These are phyloP conservation scores for Tricholoma hemisulphureum DNA, from an alignment of 768 basidiomycete genomes.

Conservation along the genomic window DNA sequence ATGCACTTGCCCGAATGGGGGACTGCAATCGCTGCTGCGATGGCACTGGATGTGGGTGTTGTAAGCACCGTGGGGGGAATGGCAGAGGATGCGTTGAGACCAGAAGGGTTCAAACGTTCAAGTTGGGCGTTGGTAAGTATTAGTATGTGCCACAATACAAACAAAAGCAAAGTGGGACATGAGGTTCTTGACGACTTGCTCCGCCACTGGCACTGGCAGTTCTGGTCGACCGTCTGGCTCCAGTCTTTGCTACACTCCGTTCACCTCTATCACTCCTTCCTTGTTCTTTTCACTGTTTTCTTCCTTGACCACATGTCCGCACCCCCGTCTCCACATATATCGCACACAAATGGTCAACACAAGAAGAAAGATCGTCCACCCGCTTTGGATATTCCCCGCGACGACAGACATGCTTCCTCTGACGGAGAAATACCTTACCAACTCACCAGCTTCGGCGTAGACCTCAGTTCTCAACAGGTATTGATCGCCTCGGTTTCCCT, in stretches of 20 bases:
- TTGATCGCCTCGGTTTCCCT: constrained; percentile 14
- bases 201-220: constrained; percentile 10
- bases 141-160: constrained; percentile 27
- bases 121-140: constrained; percentile 7
- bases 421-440: constrained; percentile 41
- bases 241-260: constrained; percentile 12
- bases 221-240: constrained; percentile 14
- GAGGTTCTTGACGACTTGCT: constrained; percentile 28
- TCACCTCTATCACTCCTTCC: constrained; percentile 24
- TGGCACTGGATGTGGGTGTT: too few relatives aligned
- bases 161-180: constrained; percentile 39
- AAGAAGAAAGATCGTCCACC: constrained; percentile 53
- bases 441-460: constrained; percentile 26
- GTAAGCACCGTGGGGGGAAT: too few relatives aligned
- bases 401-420: constrained; percentile 34
- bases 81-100: too few relatives aligned
- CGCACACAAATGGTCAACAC: constrained; percentile 34
- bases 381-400: constrained; percentile 46
- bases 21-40: too few relatives aligned
- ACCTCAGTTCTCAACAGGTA: constrained; percentile 33
- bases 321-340: constrained; percentile 38
- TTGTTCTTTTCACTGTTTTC: constrained; percentile 22
- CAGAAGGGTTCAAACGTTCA: too few relatives aligned
- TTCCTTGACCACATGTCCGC: constrained; percentile 39
- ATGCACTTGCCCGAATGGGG: too few relatives aligned